Evolutionary conservation across 2,329 filamentous ascomycete species (phyloP).

Genomic region (Neoarthrinium moseri): DNA sequence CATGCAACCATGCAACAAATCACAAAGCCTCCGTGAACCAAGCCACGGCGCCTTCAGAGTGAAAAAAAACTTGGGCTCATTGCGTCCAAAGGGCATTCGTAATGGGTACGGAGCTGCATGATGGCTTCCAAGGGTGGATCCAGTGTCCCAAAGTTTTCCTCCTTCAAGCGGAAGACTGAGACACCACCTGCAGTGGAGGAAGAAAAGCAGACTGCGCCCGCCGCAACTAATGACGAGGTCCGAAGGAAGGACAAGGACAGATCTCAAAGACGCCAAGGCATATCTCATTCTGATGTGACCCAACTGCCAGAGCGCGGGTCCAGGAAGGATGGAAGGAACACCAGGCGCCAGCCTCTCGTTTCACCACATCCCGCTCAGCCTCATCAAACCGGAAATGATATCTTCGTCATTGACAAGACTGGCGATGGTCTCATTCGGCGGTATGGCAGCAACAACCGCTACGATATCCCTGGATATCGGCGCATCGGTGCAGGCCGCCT

Average conservation of each 20-base stretch:
- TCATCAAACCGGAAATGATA: slow-evolving; percentile 17
- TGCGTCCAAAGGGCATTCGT: too few species aligned
- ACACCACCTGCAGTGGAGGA: slow-evolving; percentile 27
- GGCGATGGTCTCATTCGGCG: slow-evolving; percentile 74
- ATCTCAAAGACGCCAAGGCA: neutral
- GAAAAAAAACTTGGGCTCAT: too few species aligned
- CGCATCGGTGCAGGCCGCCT: slow-evolving; percentile 68
- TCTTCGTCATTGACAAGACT: slow-evolving; percentile 67
- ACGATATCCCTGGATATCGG: slow-evolving; percentile 68
- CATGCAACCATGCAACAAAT: too few species aligned
- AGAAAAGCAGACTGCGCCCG: neutral
- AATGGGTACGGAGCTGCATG: too few species aligned
- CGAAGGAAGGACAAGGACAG: neutral
- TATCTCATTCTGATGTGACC: neutral
- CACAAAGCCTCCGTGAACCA: too few species aligned
- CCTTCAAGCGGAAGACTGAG: slow-evolving; percentile 53
- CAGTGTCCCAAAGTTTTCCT: slow-evolving; percentile 68
- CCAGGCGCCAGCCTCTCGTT: slow-evolving; percentile 3
- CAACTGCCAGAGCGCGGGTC: neutral
- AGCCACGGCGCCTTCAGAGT: too few species aligned
- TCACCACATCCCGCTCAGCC: slow-evolving; percentile 12
- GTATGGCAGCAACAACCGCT: slow-evolving; percentile 73
- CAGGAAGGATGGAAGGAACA: neutral
- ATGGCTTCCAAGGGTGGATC: slow-evolving; percentile 24
- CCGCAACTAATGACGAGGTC: neutral